Evolutionary conservation across 2,329 filamentous ascomycete species (phyloP), one percentile per base, ranked within the genome.

Genomic region (Scolecobasidium constrictum): DNA sequence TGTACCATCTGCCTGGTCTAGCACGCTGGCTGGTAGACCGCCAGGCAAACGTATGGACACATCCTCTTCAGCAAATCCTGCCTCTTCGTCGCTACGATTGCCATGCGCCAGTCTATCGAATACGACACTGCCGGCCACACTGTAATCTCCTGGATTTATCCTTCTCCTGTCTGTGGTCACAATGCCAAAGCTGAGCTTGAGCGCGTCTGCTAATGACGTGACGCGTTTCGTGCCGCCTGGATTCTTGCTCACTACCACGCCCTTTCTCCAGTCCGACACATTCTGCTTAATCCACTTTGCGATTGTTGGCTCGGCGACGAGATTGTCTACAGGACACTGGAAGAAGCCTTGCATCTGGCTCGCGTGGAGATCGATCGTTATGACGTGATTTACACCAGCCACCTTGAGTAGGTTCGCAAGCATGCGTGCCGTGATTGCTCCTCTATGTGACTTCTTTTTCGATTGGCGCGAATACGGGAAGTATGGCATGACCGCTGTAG

Each of bases 341-440:
- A 98, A 98, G 68, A 98, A 98, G 46, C 92, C 92, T 66, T 98
- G 92, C 86, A 96, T 96, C 68, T 96, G 92, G n/a, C 72, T 67
- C 56, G 77, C 76, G 67, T 98, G 92, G 21, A 98, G 75, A 59
- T 98, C 92, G 57, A 98, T 83, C 13, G 92, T 98, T 55, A 98
- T 88, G 61, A 98, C 85, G 69, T 98, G 92, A 65, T 94, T 87
- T 51, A 98, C 87, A 42, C 92, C 92, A 40, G 92, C 92, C 45
- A 98, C 84, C 47, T 84, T 77, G 52, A 98, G 78, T 39, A 96
- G 76, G 61, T 98, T 98, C 47, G 92, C 90, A 42, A 98, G 76
- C 87, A 98, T 94, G 52, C 90, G 81, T 43, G 92, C 92, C 6
- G 92, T 95, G 57, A 98, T 96, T 46, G 92, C 87, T 40, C 92